Evolutionary conservation across 2,329 filamentous ascomycete genomes (phyloP), one percentile per base, ranked within the genome.

Genomic region (Penicillium palitans): DNA sequence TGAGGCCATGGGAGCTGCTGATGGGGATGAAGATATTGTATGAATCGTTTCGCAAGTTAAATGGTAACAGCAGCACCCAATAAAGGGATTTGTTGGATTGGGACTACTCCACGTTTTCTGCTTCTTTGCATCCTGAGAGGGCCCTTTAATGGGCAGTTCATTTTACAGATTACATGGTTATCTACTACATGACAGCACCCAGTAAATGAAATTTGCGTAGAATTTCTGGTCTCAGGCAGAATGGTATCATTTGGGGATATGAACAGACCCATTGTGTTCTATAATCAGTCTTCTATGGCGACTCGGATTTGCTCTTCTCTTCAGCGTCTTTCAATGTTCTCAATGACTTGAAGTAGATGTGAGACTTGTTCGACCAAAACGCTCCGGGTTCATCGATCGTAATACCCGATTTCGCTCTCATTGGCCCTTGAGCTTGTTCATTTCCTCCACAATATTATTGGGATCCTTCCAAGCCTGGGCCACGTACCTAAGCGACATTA

Each of bases 391-490:
- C 19, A 37, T 47, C 15, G 21, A 45, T 13, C 4, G 7, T 24
- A 24, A 33, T 31, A 15, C 13, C 7, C 17, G 12, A 21, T 25
- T 25, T 37, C 21, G 15, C 21, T 24, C 17, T 15, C 10, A 47
- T 37, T 53, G 17, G 21, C 60, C 62, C 49, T 66, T 64, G 27
- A 57, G 57, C 48, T 64, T 69, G 44, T 79, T 79, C 41, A 87
- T 72, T 66, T 86, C 80, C 51, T 85, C 83, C 0, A 81, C 79
- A 47, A 85, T 85, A 59, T 88, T 88, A 58, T 84, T 81, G 2
- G 82, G 79, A 57, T 87, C 85, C 65, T 85, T 86, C 81, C 83
- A 87, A 3, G 85, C 85, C 21, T 82, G 64, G 5, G 83, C 80
- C 19, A 87, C 78, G 64, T 84, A 87, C 64, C 81, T 83, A 42